Evolutionary conservation across 192 early-diverging fungal species (phyloP).

Genomic region (Gigaspora rosea): DNA sequence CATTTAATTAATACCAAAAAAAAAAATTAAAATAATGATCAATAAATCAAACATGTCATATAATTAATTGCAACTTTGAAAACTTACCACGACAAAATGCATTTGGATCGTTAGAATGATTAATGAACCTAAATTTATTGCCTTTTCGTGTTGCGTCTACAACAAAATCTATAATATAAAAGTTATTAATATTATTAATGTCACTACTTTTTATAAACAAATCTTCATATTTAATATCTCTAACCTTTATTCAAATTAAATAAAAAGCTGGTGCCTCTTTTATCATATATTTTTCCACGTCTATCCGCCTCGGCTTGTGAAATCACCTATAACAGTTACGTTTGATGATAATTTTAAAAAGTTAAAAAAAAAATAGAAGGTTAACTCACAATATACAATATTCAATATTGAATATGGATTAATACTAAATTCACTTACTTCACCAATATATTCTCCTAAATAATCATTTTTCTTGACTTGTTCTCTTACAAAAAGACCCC

Average conservation of each 20-base stretch:
- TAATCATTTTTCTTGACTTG: constrained; percentile 31
- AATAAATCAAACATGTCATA: not conserved
- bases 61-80: not conserved
- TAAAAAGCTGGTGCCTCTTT: constrained; percentile 26
- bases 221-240: not conserved
- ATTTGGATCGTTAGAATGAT: constrained; percentile 33
- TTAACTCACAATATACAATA: not conserved
- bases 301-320: constrained; percentile 28
- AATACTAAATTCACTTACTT: constrained; percentile 11
- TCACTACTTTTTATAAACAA: not conserved
- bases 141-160: constrained; percentile 33
- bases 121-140: constrained; percentile 33
- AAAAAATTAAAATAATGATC: not conserved
- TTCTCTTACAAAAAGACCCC: constrained; percentile 30
- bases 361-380: not conserved
- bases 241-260: constrained; percentile 33
- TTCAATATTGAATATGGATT: not conserved
- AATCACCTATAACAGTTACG: not conserved
- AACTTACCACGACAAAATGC: constrained; percentile 23
- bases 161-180: constrained; percentile 13
- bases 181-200: not conserved
- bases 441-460: constrained; percentile 30
- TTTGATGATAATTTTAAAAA: not conserved
- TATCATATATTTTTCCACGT: constrained; percentile 31
- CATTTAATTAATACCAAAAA: too few relatives aligned